These are phyloP conservation scores for Mycena pura DNA, from an alignment of 768 basidiomycete genomes.

Conservation along the genomic window DNA sequence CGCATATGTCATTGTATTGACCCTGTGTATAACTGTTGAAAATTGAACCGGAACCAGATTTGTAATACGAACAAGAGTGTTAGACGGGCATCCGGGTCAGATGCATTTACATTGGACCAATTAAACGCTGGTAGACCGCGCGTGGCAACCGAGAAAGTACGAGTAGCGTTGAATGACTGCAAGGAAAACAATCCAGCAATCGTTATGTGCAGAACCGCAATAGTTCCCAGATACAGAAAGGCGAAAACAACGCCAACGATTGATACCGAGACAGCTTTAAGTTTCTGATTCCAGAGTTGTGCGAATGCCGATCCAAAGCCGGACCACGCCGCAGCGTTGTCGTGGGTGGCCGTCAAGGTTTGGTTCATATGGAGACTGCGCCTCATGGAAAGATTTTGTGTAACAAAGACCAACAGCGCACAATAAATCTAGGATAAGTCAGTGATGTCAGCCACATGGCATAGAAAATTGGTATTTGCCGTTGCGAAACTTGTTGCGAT, in stretches of 20 bases:
- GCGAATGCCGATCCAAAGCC: not conserved
- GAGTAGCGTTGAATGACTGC: not conserved
- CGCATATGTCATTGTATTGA: too few relatives aligned
- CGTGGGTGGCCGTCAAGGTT: not conserved
- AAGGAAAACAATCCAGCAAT: not conserved
- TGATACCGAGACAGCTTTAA: not conserved
- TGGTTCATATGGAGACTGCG: not conserved
- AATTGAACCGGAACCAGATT: not conserved
- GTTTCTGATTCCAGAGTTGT: not conserved
- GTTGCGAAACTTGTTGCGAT: not conserved
- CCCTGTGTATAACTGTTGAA: not conserved
- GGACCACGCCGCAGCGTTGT: not conserved
- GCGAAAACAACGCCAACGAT: not conserved
- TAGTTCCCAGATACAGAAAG: not conserved
- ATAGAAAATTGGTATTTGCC: not conserved
- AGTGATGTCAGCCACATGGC: not conserved
- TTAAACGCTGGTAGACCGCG: not conserved
- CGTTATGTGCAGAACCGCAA: not conserved
- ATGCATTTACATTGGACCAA: not conserved
- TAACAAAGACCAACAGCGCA: not conserved
- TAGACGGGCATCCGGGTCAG: not conserved
- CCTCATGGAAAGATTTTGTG: not conserved
- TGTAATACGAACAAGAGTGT: not conserved
- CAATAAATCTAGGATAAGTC: not conserved
- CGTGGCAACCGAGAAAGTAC: not conserved